Percentiles rank a stretch among this genome's conserved stretches.
Conservation (phyloP, 495 filamentous ascomycete genomes). For the Pseudomonodictys pantanalensis region DNA sequence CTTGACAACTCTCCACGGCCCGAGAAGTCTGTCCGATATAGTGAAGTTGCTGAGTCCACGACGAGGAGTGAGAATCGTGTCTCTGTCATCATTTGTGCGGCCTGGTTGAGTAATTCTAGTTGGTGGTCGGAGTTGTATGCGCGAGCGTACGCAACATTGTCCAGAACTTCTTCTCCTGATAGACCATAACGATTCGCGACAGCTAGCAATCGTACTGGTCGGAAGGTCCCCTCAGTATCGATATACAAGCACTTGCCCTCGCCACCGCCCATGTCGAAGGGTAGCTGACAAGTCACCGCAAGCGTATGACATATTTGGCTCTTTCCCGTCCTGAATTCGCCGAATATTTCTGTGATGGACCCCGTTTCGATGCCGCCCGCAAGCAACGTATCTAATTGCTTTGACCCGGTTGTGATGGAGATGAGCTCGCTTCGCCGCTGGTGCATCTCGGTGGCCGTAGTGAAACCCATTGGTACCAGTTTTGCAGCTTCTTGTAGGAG, state of each 20-base stretch:
- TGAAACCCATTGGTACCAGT: slow-evolving; percentile 97
- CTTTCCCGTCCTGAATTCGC: slow-evolving; percentile 97
- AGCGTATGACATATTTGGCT: slow-evolving; percentile 97
- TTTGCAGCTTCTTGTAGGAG: slow-evolving; percentile 93
- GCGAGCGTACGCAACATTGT: slow-evolving; percentile 96
- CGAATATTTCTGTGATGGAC: slow-evolving; percentile 97
- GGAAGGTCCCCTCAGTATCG: slow-evolving; percentile 96
- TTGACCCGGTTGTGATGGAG: slow-evolving; percentile 95
- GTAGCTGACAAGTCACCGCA: slow-evolving; percentile 95
- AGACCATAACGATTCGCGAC: slow-evolving; percentile 93
- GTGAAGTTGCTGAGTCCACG: slow-evolving; percentile 89
- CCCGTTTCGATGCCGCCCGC: slow-evolving; percentile 95
- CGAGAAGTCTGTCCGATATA: slow-evolving; percentile 94
- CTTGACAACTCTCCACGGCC: slow-evolving; percentile 90
- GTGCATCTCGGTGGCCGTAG: slow-evolving; percentile 99
- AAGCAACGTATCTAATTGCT: slow-evolving; percentile 90
- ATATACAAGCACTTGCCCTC: slow-evolving; percentile 99
- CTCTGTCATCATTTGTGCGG: slow-evolving; percentile 98
- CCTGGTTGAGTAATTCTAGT: slow-evolving; percentile 88
- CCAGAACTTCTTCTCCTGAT: slow-evolving; percentile 92
- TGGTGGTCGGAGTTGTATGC: slow-evolving; percentile 99
- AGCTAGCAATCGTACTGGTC: slow-evolving; percentile 83
- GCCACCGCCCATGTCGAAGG: slow-evolving; percentile 98
- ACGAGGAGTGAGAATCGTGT: slow-evolving; percentile 93
- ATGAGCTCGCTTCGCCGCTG: slow-evolving; percentile 92